Percentiles rank a stretch among this genome's conserved stretches.
Conservation (phyloP, 768 basidiomycete genomes). For the Leccinum variicolor region DNA sequence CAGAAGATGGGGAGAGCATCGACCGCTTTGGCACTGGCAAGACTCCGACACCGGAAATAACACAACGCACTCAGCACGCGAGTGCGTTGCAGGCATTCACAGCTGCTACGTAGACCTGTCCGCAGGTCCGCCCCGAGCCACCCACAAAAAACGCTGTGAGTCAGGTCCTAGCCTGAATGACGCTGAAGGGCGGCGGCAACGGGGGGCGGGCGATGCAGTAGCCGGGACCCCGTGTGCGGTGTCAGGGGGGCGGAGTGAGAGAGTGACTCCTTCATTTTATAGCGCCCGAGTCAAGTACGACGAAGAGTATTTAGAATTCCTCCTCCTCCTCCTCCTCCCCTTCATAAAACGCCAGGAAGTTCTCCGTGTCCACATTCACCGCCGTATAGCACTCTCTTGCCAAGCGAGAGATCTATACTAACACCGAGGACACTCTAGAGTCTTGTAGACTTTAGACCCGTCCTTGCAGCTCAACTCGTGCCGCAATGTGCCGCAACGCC, state of each 20-base stretch:
- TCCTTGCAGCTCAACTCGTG: conserved; percentile 23
- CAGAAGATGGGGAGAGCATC: not conserved
- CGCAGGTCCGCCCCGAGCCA: not conserved
- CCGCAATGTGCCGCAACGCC: conserved; percentile 40
- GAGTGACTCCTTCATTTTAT: conserved; percentile 35
- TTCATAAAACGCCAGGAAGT: conserved; percentile 3
- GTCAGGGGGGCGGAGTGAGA: conserved; percentile 20
- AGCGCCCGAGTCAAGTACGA: conserved; percentile 25
- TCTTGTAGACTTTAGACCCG: conserved; percentile 35
- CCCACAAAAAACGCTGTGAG: not conserved
- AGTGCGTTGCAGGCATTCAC: not conserved
- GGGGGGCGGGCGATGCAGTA: conserved; percentile 8
- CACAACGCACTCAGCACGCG: not conserved
- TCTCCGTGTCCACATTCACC: not conserved
- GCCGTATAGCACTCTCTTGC: conserved; percentile 23
- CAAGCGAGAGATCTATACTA: conserved; percentile 19
- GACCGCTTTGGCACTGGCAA: conserved; percentile 7
- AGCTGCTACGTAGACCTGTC: not conserved
- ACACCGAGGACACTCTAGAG: conserved; percentile 41
- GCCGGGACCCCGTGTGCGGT: conserved; percentile 25
- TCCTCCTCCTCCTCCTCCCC: conserved; percentile 2
- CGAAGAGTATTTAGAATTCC: conserved; percentile 21
- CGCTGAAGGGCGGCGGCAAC: not conserved
- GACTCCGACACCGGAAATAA: not conserved
- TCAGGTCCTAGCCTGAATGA: not conserved